Conservation (phyloP, 352 stramenopile species). For the Phytophthora foliorum region DNA sequence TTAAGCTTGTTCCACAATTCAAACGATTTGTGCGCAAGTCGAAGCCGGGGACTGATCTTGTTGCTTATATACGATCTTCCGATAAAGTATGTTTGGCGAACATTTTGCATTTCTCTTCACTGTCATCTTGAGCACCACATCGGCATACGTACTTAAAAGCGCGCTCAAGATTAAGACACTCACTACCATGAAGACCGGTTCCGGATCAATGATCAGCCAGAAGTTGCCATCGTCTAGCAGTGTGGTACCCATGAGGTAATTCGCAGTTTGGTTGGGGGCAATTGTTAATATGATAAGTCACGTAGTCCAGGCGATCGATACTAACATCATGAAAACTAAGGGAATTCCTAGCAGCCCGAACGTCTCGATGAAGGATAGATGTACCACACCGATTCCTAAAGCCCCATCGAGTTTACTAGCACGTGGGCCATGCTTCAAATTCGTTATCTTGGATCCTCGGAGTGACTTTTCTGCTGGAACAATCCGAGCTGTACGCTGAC, state of each 20-base stretch:
- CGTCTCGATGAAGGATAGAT: constrained; percentile 23
- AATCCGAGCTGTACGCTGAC: not conserved
- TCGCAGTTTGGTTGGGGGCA: constrained; percentile 41
- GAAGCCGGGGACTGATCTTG: constrained; percentile 2
- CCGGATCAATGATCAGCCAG: constrained; percentile 37
- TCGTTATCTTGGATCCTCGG: not conserved
- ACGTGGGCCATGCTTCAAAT: not conserved
- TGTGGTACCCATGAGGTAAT: constrained; percentile 55
- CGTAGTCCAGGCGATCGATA: constrained; percentile 37
- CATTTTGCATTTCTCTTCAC: constrained; percentile 14
- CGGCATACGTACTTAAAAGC: no score
- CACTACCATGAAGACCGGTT: constrained; percentile 14
- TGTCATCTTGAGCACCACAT: no score
- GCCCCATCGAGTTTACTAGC: no score
- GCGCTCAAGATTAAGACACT: no score
- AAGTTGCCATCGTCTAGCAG: constrained; percentile 53
- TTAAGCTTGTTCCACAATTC: constrained; percentile 28
- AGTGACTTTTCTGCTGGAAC: not conserved
- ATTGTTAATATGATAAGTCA: no score
- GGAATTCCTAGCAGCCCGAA: constrained; percentile 30
- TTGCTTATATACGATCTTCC: not conserved
- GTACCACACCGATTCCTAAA: not conserved
- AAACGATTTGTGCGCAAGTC: not conserved
- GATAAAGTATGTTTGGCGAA: not conserved
- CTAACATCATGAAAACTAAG: constrained; percentile 18